Evolutionary conservation across 2,329 filamentous ascomycete genomes (phyloP).

Genomic region (Aspergillus hiratsukae): DNA sequence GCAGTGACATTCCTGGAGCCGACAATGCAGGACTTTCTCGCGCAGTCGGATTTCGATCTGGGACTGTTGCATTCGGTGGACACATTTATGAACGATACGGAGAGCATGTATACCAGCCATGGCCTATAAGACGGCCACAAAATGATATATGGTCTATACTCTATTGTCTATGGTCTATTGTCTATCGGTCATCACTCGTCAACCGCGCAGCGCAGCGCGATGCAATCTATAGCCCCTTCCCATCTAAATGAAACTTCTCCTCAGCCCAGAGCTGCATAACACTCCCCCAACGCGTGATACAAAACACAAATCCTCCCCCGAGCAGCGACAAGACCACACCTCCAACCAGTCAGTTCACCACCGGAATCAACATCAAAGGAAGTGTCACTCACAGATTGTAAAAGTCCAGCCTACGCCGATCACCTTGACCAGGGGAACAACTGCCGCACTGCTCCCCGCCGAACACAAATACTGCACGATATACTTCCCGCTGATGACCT

Average conservation of each 20-base stretch:
- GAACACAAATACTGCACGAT: slow-evolving; percentile 72
- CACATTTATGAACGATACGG: slow-evolving; percentile 29
- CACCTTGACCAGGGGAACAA: slow-evolving; percentile 64
- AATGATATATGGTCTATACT: not conserved
- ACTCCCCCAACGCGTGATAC: slow-evolving; percentile 27
- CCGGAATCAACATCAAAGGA: slow-evolving; percentile 3
- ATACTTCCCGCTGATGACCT: slow-evolving; percentile 77
- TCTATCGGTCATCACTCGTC: not conserved
- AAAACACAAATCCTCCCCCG: slow-evolving; percentile 24
- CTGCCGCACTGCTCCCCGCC: slow-evolving; percentile 63
- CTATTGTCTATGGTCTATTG: not conserved
- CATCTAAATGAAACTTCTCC: slow-evolving; percentile 18
- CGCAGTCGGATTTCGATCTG: slow-evolving; percentile 35
- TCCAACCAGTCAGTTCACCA: slow-evolving; percentile 4
- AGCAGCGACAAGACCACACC: slow-evolving; percentile 26
- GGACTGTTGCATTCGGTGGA: slow-evolving; percentile 33
- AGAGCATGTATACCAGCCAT: slow-evolving; percentile 28
- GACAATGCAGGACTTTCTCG: slow-evolving; percentile 37
- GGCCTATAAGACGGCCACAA: slow-evolving; percentile 1
- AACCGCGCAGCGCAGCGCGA: not conserved
- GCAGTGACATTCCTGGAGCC: slow-evolving; percentile 37
- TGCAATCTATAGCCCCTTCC: slow-evolving; percentile 6
- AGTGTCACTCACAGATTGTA: slow-evolving; percentile 55
- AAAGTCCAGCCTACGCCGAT: slow-evolving; percentile 80
- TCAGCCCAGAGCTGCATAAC: slow-evolving; percentile 34